Base-by-base conservation (phyloP, 768 basidiomycete species). In the Clavulina sp. region DNA sequence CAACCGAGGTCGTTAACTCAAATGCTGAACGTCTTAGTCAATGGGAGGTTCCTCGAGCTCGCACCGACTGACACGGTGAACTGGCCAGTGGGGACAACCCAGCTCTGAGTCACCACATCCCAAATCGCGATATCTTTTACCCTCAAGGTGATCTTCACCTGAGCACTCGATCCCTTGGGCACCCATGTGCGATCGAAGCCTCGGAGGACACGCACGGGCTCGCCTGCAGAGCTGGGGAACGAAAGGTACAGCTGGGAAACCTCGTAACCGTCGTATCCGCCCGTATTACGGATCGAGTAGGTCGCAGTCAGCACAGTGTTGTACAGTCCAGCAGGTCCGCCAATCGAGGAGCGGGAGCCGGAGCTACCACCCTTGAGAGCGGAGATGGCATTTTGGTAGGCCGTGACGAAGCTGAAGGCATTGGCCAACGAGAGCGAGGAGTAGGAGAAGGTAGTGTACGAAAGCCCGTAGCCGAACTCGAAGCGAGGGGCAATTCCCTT, bases 21-120 rank as follows among this genome's bases (percentile, higher is more conserved):
- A 70, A 58, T 83, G 81, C 60, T 84, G 76, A 63, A 82, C 84
- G 0, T 83, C 81, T 56, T 76, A 84, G 0, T 78, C 80, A 33
- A 73, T 40, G 54, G 60, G 60, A 52, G 60, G 32, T 53, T 43
- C n/a, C 33, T 29, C 16, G 46, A 48, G 26, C 52, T 53, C n/a
- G 52, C 44, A 32, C 52, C 52, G 34, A 53, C 36, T 5, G 47
- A 53, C 2, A 53, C 18, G 33, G 19, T 19, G 40, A 34, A 53
- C 5, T n/a, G 2, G 19, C 52, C 52, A 1, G 23, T 29, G 3
- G 52, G 52, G 26, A 48, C 49, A 2, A 33, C 47, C 52, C 52
- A 53, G 5, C 52, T 47, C 23, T 53, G 52, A 23, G 24, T 7
- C 16, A 36, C 52, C 33, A 53, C 46, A 48, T 53, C 52, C 52